phyloP scores from a whole-genome alignment of 176 grass and related monocot species.

The Oryza glaberrima region DNA sequence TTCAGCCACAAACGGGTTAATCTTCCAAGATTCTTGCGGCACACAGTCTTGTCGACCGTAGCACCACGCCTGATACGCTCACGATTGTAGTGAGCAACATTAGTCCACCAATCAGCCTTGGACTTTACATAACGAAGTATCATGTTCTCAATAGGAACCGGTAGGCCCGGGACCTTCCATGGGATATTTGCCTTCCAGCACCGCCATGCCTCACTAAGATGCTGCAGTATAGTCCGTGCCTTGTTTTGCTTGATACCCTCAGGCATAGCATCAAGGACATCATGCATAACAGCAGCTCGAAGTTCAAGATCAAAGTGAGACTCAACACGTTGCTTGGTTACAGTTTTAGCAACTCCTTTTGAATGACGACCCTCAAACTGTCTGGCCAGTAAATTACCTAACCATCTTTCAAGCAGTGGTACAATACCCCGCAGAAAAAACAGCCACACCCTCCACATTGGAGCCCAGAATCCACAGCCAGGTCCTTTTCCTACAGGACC shows the following conservation, averaged over 20 bases:
- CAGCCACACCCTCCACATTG: slow-evolving; percentile 98
- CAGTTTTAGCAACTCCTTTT: slow-evolving; percentile 98
- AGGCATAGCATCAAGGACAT: slow-evolving; percentile 99
- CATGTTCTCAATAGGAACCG: slow-evolving; percentile 96
- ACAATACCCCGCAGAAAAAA: slow-evolving; percentile 98
- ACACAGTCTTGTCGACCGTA: slow-evolving; percentile 97
- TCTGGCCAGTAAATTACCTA: slow-evolving; percentile 88
- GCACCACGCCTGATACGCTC: slow-evolving; percentile 97
- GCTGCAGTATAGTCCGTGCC: slow-evolving; percentile 90
- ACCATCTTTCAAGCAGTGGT: slow-evolving; percentile 90
- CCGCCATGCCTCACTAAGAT: slow-evolving; percentile 98
- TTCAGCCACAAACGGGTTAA: slow-evolving; percentile 95
- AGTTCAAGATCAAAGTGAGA: slow-evolving; percentile 98
- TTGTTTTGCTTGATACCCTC: slow-evolving; percentile 99
- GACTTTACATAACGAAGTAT: slow-evolving; percentile 99
- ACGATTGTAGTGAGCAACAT: slow-evolving; percentile 98
- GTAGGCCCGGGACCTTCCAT: slow-evolving; percentile 97
- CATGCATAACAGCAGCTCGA: slow-evolving; percentile 97
- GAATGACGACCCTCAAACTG: slow-evolving; percentile 98
- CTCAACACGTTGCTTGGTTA: slow-evolving; percentile 98
- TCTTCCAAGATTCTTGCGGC: slow-evolving; percentile 94
- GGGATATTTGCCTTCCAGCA: slow-evolving; percentile 99
- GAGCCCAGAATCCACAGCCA: slow-evolving; percentile 98
- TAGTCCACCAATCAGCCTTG: slow-evolving; percentile 99
- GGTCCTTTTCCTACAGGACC: slow-evolving; percentile 98